These are phyloP conservation scores for Erodium texanum DNA, from an alignment of 441 rosid species.

Conservation along the genomic window DNA sequence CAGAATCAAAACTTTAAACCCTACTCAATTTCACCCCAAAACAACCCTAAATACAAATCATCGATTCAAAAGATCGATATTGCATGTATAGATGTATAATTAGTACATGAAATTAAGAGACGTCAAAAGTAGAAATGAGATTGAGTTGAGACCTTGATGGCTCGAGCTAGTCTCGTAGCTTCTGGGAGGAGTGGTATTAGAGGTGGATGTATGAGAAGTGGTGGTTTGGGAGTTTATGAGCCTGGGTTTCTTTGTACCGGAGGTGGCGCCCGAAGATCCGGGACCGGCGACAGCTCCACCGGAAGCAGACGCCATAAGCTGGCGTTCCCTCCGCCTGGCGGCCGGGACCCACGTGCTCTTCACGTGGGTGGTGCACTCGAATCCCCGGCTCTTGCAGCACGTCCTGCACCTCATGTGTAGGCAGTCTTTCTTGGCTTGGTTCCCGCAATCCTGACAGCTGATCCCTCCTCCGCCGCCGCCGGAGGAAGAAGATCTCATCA, in stretches of 20 bases:
- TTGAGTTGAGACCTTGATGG: conserved; percentile 24
- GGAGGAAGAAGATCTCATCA: neutral
- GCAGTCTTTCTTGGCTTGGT: conserved; percentile 62
- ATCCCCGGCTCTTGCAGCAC: conserved; percentile 88
- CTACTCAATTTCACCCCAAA: too few relatives aligned
- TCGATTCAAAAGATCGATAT: too few relatives aligned
- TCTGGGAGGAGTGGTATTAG: conserved; percentile 40
- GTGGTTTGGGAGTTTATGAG: conserved; percentile 49
- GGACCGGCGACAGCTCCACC: too few relatives aligned
- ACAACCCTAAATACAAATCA: too few relatives aligned
- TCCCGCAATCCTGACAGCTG: conserved; percentile 62
- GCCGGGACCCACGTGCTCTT: conserved; percentile 99
- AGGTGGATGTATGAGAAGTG: conserved; percentile 64
- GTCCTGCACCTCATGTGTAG: conserved; percentile 75
- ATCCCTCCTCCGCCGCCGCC: conserved; percentile 21
- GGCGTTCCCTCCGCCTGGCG: conserved; percentile 75
- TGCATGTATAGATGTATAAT: too few relatives aligned
- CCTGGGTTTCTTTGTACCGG: conserved; percentile 50
- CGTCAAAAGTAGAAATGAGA: too few relatives aligned
- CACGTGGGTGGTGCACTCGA: conserved; percentile 76
- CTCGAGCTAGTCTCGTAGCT: conserved; percentile 84
- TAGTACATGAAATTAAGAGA: too few relatives aligned
- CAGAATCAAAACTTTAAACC: too few relatives aligned
- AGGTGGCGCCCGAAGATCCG: too few relatives aligned
- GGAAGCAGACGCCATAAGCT: conserved; percentile 32